Evolutionary conservation across 2,329 filamentous ascomycete species (phyloP), one percentile per base, ranked within the genome.

Genomic region (Pyrenophora seminiperda): DNA sequence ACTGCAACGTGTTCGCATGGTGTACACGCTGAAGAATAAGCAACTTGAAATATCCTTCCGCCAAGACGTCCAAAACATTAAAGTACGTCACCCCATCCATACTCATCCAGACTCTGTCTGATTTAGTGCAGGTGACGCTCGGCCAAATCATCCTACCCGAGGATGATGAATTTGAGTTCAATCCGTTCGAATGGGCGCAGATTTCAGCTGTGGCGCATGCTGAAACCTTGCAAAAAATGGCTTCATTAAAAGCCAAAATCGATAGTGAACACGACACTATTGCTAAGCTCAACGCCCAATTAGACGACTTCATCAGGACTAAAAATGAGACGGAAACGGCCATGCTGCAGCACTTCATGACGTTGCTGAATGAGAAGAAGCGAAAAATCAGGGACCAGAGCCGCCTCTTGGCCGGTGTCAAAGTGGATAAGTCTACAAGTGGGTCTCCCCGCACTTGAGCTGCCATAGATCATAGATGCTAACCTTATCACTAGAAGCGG

Each of bases 341-440:
- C 14, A 74, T 92, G 47, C 73, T 92, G 1, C 81, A 83, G 53
- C 90, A 90, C 67, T 90, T 90, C 61, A 81, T 83, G 46, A 77
- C 83, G 47, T 76, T 93, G 2, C 75, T 92, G 1, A 92, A 92
- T 61, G 83, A 88, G 68, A 93, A 93, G 76, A 92, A 92, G 72
- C 76, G 86, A 43, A 91, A 89, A 73, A 91, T 92, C 41, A 76
- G 89, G 34, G 83, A 91, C 61, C 88, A 91, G 72, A 85, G 88
- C 62, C 80, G 82, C 31, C 72, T 88, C 15, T 72, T 91, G 18
- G 76, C 77, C 13, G 73, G 75, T 22, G 81, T 82, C 66, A 83
- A 85, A 43, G 66, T 73, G 9, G 69, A 72, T 41, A 62, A 66
- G 38, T 34, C 56, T 9, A 61, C 55, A 39, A 67, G 71, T 73